Evolutionary conservation across 768 basidiomycete genomes (phyloP).

Genomic region (Rhizopogon vinicolor): DNA sequence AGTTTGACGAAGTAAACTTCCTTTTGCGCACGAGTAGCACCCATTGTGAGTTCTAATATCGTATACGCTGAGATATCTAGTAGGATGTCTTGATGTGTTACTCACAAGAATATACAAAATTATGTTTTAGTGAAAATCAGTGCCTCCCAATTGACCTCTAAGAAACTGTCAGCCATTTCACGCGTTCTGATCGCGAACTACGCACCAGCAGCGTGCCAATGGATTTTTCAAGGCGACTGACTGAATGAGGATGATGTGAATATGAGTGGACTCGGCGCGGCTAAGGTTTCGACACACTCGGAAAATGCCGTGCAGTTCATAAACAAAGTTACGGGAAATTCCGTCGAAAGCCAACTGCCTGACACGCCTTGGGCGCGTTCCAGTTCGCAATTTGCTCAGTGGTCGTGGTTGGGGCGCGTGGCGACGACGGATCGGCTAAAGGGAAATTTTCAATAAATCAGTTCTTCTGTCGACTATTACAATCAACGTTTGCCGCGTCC

Average conservation of each 20-base stretch:
- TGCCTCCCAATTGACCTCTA: constrained; percentile 96
- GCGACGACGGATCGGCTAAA: not conserved
- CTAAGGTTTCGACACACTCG: constrained; percentile 21
- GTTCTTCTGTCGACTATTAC: too few relatives aligned
- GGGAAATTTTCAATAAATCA: too few relatives aligned
- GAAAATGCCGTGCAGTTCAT: constrained; percentile 24
- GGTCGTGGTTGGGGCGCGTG: not conserved
- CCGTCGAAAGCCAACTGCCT: constrained; percentile 8
- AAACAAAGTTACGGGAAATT: constrained; percentile 20
- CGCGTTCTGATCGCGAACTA: constrained; percentile 1
- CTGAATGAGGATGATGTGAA: constrained; percentile 22
- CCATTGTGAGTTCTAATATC: constrained; percentile 58
- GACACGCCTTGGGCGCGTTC: too few relatives aligned
- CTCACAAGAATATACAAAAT: constrained; percentile 23
- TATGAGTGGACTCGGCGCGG: constrained; percentile 1
- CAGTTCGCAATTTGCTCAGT: not conserved
- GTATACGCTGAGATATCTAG: not conserved
- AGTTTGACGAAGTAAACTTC: constrained; percentile 90
- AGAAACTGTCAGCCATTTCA: constrained; percentile 7
- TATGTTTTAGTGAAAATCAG: constrained; percentile 30
- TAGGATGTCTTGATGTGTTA: not conserved
- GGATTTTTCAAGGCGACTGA: constrained; percentile 88
- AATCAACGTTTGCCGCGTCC: not conserved
- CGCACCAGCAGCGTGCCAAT: constrained; percentile 75
- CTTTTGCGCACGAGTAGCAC: constrained; percentile 87